Evolutionary conservation across 371 early-diverging fungal species (phyloP), one percentile per base, ranked within the genome.

Genomic region (Rhizopus arrhizus): DNA sequence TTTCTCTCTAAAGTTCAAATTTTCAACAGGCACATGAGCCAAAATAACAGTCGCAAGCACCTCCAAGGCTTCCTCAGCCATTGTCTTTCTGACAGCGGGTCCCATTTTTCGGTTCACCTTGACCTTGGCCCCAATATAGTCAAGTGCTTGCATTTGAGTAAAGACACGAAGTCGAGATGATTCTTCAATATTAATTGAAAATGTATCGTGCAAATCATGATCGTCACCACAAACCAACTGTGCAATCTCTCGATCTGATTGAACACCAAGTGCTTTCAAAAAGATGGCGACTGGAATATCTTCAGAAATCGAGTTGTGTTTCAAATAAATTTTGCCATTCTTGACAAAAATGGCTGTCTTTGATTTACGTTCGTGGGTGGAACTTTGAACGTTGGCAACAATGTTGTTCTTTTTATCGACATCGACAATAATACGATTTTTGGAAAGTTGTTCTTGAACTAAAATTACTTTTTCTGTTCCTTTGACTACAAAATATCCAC

Each of bases 381-480:
- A 94, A 79, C 94, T 93, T 38, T 78, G 78, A 3, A 81, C 81
- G 45, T 76, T 76, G 10, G 81, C 81, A 48, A 78, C 64, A 36
- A 97, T 88, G 33, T 83, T 77, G 0, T 96, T 96, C 69, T 90
- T 92, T 35, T 88, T 80, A 65, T 99, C 99, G 0, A 83, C 81
- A 60, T 99, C 99, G 16, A 99, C 94, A 73, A 99, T 95, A 61
- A 99, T 99, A 81, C 99, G 91, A 83, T 99, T 99, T 80, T 99
- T 99, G n/a, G 96, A 94, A 74, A 99, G 84, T 68, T 99, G 99
- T 82, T 99, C 99, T 78, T 99, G 99, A 31, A 99, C 98, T 57
- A 99, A 72, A 82, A 99, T 96, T 5, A 99, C 99, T 77, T 99
- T 97, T 77, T 99, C 99, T 0, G 94, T 91, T 32, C 99, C 99